Evolutionary conservation across 2,329 filamentous ascomycete species (phyloP).

Genomic region (Talaromyces sp.): DNA sequence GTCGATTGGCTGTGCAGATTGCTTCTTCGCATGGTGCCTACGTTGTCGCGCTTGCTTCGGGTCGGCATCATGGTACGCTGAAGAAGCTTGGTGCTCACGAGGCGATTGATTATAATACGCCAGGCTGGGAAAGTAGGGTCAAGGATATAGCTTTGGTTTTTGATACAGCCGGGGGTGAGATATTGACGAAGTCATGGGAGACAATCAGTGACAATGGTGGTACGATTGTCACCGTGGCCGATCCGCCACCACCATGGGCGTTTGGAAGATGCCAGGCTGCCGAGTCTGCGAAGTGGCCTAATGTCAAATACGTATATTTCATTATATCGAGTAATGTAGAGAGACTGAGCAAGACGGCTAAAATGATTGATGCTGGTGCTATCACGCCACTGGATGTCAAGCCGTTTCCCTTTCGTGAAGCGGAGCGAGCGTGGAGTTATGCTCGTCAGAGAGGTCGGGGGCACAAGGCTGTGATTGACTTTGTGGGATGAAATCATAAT

Average conservation of each 20-base stretch:
- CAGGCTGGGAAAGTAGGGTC: not conserved
- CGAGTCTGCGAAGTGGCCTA: not conserved
- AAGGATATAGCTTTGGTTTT: constrained; percentile 28
- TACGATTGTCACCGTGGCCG: constrained; percentile 35
- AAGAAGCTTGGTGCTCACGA: not conserved
- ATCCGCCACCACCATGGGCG: constrained; percentile 17
- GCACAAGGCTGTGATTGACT: not conserved
- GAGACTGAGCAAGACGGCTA: not conserved
- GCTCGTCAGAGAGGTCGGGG: not conserved
- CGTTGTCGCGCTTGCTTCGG: constrained; percentile 3
- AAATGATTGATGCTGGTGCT: constrained; percentile 2
- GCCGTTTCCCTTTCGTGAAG: not conserved
- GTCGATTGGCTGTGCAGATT: not conserved
- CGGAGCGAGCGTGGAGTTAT: not conserved
- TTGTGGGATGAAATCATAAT: not conserved
- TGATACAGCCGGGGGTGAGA: constrained; percentile 31
- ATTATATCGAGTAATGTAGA: not conserved
- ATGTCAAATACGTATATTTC: constrained; percentile 7
- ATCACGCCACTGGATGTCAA: not conserved
- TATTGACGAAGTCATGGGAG: constrained; percentile 31
- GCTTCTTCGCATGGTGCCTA: not conserved
- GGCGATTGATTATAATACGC: constrained; percentile 2
- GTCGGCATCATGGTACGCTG: not conserved
- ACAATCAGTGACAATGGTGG: constrained; percentile 29
- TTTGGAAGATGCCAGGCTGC: not conserved